Percentiles rank a stretch among this genome's conserved stretches.
phyloP scores from a whole-genome alignment of 192 early-diverging fungal genomes.

The Powellomyces hirtus region DNA sequence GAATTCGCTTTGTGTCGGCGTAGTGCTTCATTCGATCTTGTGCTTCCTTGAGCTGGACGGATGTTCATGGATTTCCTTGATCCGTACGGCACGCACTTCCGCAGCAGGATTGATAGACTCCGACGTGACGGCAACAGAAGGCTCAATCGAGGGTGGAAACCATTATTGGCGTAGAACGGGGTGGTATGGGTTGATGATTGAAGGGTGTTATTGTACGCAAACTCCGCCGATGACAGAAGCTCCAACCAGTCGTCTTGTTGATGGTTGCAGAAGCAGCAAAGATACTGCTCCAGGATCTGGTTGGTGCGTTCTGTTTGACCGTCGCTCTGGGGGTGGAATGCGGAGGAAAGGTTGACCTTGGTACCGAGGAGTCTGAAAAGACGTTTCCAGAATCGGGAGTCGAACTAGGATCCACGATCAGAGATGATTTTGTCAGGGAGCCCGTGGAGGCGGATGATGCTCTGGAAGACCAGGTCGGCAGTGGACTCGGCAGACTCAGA shows the following conservation, averaged over 20 bases:
- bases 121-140: background rate
- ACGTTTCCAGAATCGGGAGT: background rate
- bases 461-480: background rate
- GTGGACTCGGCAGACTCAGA: background rate
- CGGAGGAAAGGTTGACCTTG: background rate
- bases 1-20: background rate
- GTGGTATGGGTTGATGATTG: background rate
- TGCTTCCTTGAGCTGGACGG: background rate
- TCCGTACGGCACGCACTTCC: background rate
- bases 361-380: background rate
- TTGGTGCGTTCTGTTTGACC: background rate
- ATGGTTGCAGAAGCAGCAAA: background rate
- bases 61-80: background rate
- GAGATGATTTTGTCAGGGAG: constrained; percentile 1
- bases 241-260: constrained; percentile 29
- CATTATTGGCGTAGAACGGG: background rate
- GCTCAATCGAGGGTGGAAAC: background rate
- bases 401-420: background rate
- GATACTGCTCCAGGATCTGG: background rate
- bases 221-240: constrained; percentile 26
- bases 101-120: background rate
- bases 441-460: background rate
- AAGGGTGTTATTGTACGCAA: constrained; percentile 29
- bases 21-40: background rate
- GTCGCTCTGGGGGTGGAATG: constrained; percentile 4